phyloP scores from a whole-genome alignment of 2,329 filamentous ascomycete genomes.

The Fusarium ramigenum region DNA sequence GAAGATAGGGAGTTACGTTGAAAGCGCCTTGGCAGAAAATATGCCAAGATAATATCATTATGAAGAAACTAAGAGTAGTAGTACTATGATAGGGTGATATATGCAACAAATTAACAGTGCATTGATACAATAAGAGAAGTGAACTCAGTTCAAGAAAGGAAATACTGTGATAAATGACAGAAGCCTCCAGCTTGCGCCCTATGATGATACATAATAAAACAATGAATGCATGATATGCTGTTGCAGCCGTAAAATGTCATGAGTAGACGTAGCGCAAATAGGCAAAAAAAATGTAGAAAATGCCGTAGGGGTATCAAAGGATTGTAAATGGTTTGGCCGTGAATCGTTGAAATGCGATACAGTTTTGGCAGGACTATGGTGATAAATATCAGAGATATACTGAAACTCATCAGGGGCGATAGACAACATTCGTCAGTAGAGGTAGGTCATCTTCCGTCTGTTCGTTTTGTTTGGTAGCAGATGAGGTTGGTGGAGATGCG shows the following conservation, averaged over 20 bases:
- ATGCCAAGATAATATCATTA: constrained; percentile 9
- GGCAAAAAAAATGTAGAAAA: constrained; percentile 10
- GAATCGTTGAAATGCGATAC: constrained; percentile 36
- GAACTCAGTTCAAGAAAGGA: background rate
- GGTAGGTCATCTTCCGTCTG: constrained; percentile 46
- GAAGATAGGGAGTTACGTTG: background rate
- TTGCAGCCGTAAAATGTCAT: constrained; percentile 37
- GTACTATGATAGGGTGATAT: constrained; percentile 10
- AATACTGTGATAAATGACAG: constrained; percentile 2
- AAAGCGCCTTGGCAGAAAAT: background rate
- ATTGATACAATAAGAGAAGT: background rate
- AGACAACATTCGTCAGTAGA: constrained; percentile 62
- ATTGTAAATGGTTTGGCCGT: constrained; percentile 41
- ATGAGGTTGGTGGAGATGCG: constrained; percentile 47
- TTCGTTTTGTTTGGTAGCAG: constrained; percentile 35
- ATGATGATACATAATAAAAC: constrained; percentile 18
- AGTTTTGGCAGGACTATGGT: constrained; percentile 9
- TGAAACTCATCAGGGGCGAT: constrained; percentile 50
- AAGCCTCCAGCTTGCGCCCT: constrained; percentile 10
- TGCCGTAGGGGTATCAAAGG: constrained; percentile 41
- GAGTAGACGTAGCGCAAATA: constrained; percentile 11
- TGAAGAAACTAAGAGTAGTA: constrained; percentile 8
- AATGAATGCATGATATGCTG: constrained; percentile 32
- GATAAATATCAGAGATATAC: constrained; percentile 3
- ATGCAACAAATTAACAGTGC: constrained; percentile 5